Evolutionary conservation across 1,284 basidiomycete genomes (phyloP).

Genomic region (Irpex sp.): DNA sequence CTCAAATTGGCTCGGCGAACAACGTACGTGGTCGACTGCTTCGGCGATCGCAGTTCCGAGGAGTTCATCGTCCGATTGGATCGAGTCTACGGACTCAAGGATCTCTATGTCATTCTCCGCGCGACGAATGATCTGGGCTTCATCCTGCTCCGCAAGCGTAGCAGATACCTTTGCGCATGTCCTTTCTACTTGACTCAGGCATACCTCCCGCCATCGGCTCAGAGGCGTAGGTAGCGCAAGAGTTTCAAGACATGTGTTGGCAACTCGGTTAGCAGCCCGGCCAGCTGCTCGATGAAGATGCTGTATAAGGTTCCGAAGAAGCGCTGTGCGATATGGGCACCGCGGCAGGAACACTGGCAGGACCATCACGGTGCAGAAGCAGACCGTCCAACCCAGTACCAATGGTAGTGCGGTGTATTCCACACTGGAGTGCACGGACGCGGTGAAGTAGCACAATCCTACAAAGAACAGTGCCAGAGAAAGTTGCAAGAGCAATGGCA

Average conservation of each 20-base stretch:
- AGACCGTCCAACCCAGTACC: not conserved
- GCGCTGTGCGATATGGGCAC: slow-evolving; percentile 5
- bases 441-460: slow-evolving; percentile 6
- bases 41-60: not conserved
- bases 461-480: slow-evolving; percentile 10
- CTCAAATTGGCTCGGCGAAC: too few species aligned
- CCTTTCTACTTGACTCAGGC: too few species aligned
- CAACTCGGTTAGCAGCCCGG: not conserved
- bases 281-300: not conserved
- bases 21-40: not conserved
- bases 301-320: not conserved
- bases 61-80: not conserved
- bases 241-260: not conserved
- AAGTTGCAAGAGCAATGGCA: slow-evolving; percentile 6
- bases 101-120: not conserved
- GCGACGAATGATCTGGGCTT: not conserved
- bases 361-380: not conserved
- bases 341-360: not conserved
- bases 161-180: not conserved
- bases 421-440: not conserved
- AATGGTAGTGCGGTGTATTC: not conserved
- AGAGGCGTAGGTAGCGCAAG: not conserved
- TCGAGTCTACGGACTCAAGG: not conserved
- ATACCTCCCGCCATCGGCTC: too few species aligned
- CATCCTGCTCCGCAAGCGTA: not conserved